Percentiles rank a stretch among this genome's conserved stretches.
These are phyloP conservation scores for Ilex asprella DNA, from an alignment of 257 asterid genomes.

Conservation along the genomic window DNA sequence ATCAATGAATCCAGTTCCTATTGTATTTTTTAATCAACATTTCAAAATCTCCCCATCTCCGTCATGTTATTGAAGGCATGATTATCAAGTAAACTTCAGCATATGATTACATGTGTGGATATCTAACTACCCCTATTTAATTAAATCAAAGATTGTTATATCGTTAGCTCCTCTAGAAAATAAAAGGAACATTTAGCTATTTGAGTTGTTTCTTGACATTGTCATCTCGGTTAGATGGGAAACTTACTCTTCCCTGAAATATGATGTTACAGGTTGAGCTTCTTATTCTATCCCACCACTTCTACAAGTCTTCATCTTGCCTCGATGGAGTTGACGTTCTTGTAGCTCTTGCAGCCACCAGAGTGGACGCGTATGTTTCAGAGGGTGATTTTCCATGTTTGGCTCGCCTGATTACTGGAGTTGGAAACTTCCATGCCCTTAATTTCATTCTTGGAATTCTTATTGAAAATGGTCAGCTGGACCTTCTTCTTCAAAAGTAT, in stretches of 20 bases:
- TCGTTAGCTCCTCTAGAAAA: no score
- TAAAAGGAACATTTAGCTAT: background rate
- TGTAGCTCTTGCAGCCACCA: conserved; percentile 94
- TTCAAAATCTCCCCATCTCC: no score
- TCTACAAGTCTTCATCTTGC: conserved; percentile 92
- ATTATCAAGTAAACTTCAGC: no score
- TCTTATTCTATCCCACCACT: conserved; percentile 94
- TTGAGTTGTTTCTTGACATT: background rate
- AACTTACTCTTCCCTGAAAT: conserved; percentile 8
- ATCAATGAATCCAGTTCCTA: no score
- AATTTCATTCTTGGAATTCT: conserved; percentile 91
- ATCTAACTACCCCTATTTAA: no score
- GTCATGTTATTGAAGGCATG: no score
- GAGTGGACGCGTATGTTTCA: conserved; percentile 91
- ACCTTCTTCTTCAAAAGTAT: conserved; percentile 91
- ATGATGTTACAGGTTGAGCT: conserved; percentile 80
- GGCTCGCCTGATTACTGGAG: conserved; percentile 97
- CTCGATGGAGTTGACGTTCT: conserved; percentile 99
- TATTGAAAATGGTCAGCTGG: conserved; percentile 88
- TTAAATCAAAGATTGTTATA: no score
- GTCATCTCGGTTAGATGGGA: conserved; percentile 6
- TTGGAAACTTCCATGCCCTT: conserved; percentile 90
- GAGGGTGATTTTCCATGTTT: conserved; percentile 96
- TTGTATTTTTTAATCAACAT: no score
- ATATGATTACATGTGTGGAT: no score